Evolutionary conservation across 2,329 filamentous ascomycete species (phyloP).

Genomic region (Claviceps maximensis): DNA sequence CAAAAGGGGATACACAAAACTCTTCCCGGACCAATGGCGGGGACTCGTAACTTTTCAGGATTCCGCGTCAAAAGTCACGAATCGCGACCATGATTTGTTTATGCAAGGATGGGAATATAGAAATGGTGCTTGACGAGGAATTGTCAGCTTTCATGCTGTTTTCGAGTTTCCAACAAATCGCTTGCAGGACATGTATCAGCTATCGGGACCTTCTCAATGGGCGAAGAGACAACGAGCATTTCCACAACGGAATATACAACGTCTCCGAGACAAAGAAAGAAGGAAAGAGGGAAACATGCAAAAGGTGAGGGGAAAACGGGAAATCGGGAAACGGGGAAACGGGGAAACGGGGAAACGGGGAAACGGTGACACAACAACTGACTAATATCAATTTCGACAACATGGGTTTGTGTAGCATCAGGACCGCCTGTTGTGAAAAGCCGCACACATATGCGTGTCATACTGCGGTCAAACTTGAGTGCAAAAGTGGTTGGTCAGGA

Average conservation of each 20-base stretch:
- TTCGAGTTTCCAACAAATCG: neutral
- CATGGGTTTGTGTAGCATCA: neutral
- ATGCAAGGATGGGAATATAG: too few relatives aligned
- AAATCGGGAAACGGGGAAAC: neutral
- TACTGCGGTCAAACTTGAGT: neutral
- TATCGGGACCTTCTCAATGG: neutral
- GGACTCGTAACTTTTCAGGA: neutral
- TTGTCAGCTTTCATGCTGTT: neutral
- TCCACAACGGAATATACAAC: too few relatives aligned
- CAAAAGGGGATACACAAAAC: neutral
- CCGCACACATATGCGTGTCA: neutral
- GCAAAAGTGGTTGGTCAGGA: neutral
- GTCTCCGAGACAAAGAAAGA: neutral
- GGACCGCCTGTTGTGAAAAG: neutral
- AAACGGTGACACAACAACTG: neutral
- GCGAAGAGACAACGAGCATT: neutral
- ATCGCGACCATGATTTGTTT: neutral
- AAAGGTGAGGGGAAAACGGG: neutral
- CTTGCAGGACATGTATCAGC: neutral
- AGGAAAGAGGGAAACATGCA: too few relatives aligned
- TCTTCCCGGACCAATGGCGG: neutral
- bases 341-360: neutral
- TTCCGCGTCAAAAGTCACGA: neutral
- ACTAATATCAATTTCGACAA: neutral
- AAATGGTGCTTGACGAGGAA: too few relatives aligned